Evolutionary conservation across 1,284 basidiomycete species (phyloP).

Genomic region (Erythrobasidium hasegawianum): DNA sequence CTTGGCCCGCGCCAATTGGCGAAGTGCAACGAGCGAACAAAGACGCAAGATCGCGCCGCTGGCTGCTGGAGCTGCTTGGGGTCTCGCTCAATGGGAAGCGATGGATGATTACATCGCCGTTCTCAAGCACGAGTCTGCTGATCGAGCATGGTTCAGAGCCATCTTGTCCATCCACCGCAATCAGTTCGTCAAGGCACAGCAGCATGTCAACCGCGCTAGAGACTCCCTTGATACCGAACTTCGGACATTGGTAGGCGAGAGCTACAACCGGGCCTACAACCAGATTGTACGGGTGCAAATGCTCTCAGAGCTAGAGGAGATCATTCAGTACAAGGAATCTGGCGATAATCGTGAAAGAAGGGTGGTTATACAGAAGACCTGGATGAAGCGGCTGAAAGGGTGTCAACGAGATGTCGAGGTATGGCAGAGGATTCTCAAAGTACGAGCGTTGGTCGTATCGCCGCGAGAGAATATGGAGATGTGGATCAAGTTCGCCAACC

Average conservation of each 20-base stretch:
- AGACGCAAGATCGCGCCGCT: slow-evolving; percentile 90
- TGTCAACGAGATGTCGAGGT: slow-evolving; percentile 98
- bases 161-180: slow-evolving; percentile 94
- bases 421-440: slow-evolving; percentile 97
- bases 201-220: slow-evolving; percentile 89
- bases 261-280: slow-evolving; percentile 93
- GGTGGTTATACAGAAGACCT: slow-evolving; percentile 76
- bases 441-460: slow-evolving; percentile 86
- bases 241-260: slow-evolving; percentile 87
- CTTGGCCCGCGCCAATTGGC: slow-evolving; percentile 86
- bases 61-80: slow-evolving; percentile 96
- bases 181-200: slow-evolving; percentile 84
- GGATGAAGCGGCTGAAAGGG: slow-evolving; percentile 91
- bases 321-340: slow-evolving; percentile 82
- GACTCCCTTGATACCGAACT: slow-evolving; percentile 90
- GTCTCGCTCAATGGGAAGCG: slow-evolving; percentile 90
- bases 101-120: slow-evolving; percentile 97
- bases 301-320: slow-evolving; percentile 97
- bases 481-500: slow-evolving; percentile 92
- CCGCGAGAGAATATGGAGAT: slow-evolving; percentile 94
- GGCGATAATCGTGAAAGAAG: slow-evolving; percentile 89
- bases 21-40: slow-evolving; percentile 72
- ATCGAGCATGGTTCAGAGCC: slow-evolving; percentile 92
- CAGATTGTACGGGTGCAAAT: slow-evolving; percentile 97
- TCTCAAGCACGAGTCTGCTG: slow-evolving; percentile 90